phyloP scores from a whole-genome alignment of 129 eudicot species.

The Artemisia tridentata region DNA sequence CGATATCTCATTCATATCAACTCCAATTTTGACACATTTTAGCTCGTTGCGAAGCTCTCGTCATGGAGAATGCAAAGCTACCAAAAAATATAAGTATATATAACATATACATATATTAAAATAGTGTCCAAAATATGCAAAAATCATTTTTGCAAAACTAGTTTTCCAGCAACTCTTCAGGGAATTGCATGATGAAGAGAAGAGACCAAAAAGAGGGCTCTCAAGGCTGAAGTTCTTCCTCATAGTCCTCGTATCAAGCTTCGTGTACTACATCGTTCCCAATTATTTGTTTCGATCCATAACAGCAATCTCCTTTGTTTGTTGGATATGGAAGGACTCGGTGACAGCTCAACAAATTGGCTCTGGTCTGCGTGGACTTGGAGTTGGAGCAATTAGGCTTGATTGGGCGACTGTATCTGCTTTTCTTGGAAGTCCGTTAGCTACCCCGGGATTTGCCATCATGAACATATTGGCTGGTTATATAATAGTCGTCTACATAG shows the following conservation, averaged over 20 bases:
- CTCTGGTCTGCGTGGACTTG: constrained; percentile 62
- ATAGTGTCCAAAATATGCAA: too few species aligned
- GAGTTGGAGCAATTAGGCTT: constrained; percentile 53
- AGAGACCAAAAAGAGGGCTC: constrained; percentile 45
- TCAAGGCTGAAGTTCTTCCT: constrained; percentile 63
- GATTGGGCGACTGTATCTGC: constrained; percentile 57
- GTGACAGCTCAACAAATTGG: constrained; percentile 59
- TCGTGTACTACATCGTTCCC: constrained; percentile 58
- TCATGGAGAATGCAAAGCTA: too few species aligned
- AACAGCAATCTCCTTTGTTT: constrained; percentile 48
- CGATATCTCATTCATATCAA: too few species aligned
- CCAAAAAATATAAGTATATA: too few species aligned
- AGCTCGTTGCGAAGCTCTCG: too few species aligned
- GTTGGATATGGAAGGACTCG: constrained; percentile 53
- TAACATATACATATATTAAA: too few species aligned
- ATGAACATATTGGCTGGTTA: constrained; percentile 56
- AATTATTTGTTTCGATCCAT: constrained; percentile 53
- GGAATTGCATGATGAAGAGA: constrained; percentile 65
- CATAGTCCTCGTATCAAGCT: constrained; percentile 47
- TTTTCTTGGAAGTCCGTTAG: constrained; percentile 57
- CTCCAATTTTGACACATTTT: too few species aligned
- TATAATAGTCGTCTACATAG: constrained; percentile 39
- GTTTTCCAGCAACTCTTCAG: too few species aligned
- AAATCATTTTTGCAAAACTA: too few species aligned
- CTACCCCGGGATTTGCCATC: constrained; percentile 58